Base-by-base conservation (phyloP, 768 basidiomycete genomes). In the Daedaleopsis sinensis region DNA sequence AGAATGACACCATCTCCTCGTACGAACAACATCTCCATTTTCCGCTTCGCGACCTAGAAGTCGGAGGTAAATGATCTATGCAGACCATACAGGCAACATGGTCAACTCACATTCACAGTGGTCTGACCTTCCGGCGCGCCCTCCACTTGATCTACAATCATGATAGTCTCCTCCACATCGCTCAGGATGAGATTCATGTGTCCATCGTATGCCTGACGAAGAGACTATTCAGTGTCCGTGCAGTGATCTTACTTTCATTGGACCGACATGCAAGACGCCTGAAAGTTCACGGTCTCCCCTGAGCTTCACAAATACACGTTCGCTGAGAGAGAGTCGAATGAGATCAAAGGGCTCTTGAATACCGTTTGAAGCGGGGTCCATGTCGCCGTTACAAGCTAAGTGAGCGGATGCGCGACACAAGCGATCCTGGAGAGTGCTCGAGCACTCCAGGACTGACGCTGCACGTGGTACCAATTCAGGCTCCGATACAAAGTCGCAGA, bases 121-220 rank as follows among this genome's bases (percentile, higher is more conserved):
- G 83, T 83, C 54, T 84, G 80, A 2, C 79, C 79, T 58, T 82
- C 81, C 9, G 80, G 75, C 12, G 78, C 84, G 46, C 82, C 83
- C 38, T 96, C 94, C n/a, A 82, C 78, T 1, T 82, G 77, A 65
- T 98, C 95, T n/a, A 98, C 94, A 64, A 97, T 82, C 86, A 96
- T 91, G 64, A 98, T 94, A 2, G 91, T 95, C 78, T 99, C 97
- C 72, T 98, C 96, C 16, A 98, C 97, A 71, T 98, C 93, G 69
- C 93, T 95, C 68, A 99, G 82, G 64, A 99, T 97, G 68, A 99
- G 82, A 75, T 99, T 98, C 97, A 98, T 98, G 76, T 98, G 97
- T n/a, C 96, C 97, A 78, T 99, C 97, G 71, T 98, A 98, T 21
- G 97, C 97, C 97, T 99, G 70, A 55, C 47, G 27, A 56, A 61